Evolutionary conservation across 306 rosid species (phyloP).

Genomic region (Lotus japonicus): DNA sequence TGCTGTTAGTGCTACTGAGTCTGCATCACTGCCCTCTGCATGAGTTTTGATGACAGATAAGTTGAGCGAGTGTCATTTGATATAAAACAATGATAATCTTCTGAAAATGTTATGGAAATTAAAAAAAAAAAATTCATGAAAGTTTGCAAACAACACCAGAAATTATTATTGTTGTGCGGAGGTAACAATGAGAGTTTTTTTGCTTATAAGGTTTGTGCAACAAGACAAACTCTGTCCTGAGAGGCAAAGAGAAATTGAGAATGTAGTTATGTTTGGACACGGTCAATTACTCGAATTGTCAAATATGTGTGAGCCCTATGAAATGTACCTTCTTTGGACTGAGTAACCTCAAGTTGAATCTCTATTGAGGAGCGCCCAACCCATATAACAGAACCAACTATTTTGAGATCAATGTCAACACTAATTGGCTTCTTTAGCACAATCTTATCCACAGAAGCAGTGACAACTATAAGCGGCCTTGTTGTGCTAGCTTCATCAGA

Average conservation of each 20-base stretch:
- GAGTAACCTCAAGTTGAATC: conserved; percentile 73
- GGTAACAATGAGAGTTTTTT: neutral
- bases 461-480: conserved; percentile 81
- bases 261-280: neutral
- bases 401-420: conserved; percentile 69
- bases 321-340: conserved; percentile 51
- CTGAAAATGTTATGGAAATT: no score
- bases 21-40: conserved; percentile 42
- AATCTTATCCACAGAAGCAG: conserved; percentile 94
- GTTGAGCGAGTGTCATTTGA: neutral
- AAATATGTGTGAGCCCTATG: neutral
- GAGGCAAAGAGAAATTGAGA: neutral
- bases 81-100: neutral
- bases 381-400: conserved; percentile 91
- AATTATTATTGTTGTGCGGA: neutral
- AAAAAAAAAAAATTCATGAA: neutral
- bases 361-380: conserved; percentile 93
- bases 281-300: neutral
- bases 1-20: conserved; percentile 64
- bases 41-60: neutral
- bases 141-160: neutral
- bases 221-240: neutral
- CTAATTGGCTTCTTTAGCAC: conserved; percentile 80
- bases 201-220: neutral
- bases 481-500: conserved; percentile 71